Evolutionary conservation across 345 rosid genomes (phyloP).

Genomic region (Luvunga scandens): DNA sequence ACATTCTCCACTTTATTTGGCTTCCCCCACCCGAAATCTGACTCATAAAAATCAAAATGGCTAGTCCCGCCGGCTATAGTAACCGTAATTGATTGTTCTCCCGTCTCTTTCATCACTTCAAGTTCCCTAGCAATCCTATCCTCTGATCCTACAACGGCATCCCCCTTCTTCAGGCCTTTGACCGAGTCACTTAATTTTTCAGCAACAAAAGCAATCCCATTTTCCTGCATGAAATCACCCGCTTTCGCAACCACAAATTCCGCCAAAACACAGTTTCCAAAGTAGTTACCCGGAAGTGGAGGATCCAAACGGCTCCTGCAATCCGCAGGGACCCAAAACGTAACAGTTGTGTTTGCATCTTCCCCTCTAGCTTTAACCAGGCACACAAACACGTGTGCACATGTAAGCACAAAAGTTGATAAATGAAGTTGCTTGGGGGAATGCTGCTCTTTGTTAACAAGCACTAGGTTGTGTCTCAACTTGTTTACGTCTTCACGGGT

Average conservation of each 20-base stretch:
- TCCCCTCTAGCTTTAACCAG: slow-evolving; percentile 27
- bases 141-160: not conserved
- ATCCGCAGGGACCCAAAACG: slow-evolving; percentile 30
- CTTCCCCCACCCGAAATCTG: slow-evolving; percentile 24
- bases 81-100: not conserved
- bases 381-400: slow-evolving; percentile 24
- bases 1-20: slow-evolving; percentile 26
- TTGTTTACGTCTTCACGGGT: slow-evolving; percentile 19
- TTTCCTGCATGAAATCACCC: not conserved
- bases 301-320: slow-evolving; percentile 34
- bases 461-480: slow-evolving; percentile 22
- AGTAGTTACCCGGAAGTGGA: slow-evolving; percentile 37
- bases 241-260: slow-evolving; percentile 1
- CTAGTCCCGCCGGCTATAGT: not conserved
- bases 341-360: not conserved
- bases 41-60: not conserved
- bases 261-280: slow-evolving; percentile 36
- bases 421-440: slow-evolving; percentile 4
- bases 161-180: not conserved
- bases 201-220: slow-evolving; percentile 5
- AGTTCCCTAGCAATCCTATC: not conserved
- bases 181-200: slow-evolving; percentile 13
- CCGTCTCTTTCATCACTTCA: not conserved
- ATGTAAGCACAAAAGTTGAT: slow-evolving; percentile 37
- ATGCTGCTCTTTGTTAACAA: too few species aligned